Conservation (phyloP, 371 early-diverging fungal genomes). For the Mortierella sp. region DNA sequence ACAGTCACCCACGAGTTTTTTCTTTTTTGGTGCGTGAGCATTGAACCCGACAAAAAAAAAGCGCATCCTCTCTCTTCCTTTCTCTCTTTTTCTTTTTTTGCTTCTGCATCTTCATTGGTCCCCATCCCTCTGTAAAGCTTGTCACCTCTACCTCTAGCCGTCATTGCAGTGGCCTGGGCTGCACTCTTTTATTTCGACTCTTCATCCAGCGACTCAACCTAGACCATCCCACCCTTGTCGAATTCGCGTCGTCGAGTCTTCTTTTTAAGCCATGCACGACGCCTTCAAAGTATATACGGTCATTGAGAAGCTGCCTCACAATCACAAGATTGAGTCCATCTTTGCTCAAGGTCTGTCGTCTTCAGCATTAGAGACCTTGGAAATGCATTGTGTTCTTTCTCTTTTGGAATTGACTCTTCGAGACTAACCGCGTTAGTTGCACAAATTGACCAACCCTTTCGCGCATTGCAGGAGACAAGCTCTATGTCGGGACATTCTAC, state of each 20-base stretch:
- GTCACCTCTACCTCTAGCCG: background rate
- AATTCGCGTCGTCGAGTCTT: background rate
- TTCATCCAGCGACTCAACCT: background rate
- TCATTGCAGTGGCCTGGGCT: background rate
- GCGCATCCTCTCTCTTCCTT: too few species aligned
- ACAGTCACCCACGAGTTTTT: too few species aligned
- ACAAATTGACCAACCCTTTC: background rate
- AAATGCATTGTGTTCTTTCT: background rate
- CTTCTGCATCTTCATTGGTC: too few species aligned
- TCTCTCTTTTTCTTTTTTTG: too few species aligned
- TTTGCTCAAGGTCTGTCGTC: constrained; percentile 65
- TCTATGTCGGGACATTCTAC: constrained; percentile 76
- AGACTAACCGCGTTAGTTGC: background rate
- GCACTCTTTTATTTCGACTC: background rate
- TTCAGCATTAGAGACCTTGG: background rate
- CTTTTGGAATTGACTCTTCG: background rate
- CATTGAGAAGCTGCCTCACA: constrained; percentile 66
- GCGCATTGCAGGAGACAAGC: constrained; percentile 66
- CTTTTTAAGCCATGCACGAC: constrained; percentile 63
- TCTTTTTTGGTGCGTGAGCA: too few species aligned
- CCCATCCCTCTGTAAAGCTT: too few species aligned
- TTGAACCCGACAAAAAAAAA: too few species aligned
- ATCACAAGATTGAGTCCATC: constrained; percentile 69
- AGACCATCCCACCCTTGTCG: background rate
- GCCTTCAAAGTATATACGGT: constrained; percentile 76